Evolutionary conservation across 2,329 filamentous ascomycete species (phyloP).

Genomic region (Berkeleyomyces rouxiae): DNA sequence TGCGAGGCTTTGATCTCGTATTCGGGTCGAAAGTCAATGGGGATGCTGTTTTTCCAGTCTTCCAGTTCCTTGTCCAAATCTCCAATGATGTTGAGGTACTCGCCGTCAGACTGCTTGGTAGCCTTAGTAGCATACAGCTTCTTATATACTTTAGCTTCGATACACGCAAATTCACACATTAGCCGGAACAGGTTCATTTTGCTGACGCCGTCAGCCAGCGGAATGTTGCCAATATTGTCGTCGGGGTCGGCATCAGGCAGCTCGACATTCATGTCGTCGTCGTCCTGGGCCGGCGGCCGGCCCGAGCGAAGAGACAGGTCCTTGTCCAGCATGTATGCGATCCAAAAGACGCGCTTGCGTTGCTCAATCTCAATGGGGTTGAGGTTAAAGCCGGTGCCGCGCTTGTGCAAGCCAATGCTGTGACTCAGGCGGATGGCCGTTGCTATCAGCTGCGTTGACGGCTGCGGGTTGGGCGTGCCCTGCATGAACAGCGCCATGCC

Average conservation of each 20-base stretch:
- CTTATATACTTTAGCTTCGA: slow-evolving; percentile 90
- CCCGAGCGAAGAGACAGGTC: slow-evolving; percentile 43
- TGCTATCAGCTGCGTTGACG: slow-evolving; percentile 77
- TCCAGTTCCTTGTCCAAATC: slow-evolving; percentile 82
- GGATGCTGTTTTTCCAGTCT: slow-evolving; percentile 91
- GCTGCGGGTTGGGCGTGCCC: slow-evolving; percentile 91
- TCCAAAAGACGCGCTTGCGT: slow-evolving; percentile 50
- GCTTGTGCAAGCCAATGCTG: slow-evolving; percentile 89
- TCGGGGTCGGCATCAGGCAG: slow-evolving; percentile 77
- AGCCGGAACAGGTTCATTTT: slow-evolving; percentile 91
- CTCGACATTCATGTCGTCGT: slow-evolving; percentile 81
- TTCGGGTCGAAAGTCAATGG: slow-evolving; percentile 90
- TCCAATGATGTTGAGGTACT: slow-evolving; percentile 86
- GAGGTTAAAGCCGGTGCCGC: slow-evolving; percentile 79
- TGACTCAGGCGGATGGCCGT: slow-evolving; percentile 82
- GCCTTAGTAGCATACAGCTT: slow-evolving; percentile 84
- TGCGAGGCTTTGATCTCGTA: slow-evolving; percentile 88
- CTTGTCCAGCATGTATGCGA: slow-evolving; percentile 49
- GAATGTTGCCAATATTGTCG: slow-evolving; percentile 90
- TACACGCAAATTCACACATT: slow-evolving; percentile 80
- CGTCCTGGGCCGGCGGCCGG: slow-evolving; percentile 43
- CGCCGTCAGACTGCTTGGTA: slow-evolving; percentile 78
- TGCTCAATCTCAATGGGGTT: slow-evolving; percentile 92
- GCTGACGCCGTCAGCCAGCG: slow-evolving; percentile 69
- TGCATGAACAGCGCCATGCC: slow-evolving; percentile 92